Evolutionary conservation across 495 filamentous ascomycete species (phyloP), one percentile per base, ranked within the genome.

Genomic region (Penicillium atrosanguineum): DNA sequence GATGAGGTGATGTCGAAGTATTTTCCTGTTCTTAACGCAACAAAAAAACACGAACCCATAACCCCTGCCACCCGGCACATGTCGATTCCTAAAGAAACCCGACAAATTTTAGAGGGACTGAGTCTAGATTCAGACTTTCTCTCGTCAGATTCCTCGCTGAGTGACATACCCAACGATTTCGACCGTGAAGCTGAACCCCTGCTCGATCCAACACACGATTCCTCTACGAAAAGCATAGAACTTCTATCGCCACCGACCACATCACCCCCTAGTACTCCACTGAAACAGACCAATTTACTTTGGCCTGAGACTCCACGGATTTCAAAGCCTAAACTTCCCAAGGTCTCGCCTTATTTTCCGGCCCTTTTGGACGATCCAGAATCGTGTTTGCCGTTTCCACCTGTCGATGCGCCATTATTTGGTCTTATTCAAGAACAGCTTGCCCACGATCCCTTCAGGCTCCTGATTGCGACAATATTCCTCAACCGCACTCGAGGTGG

Each of bases 341-440:
- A 69, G 39, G 69, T 68, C 45, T 82, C 79, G 0, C 78, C 69
- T 18, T 82, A 78, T 57, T 81, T 82, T 52, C 66, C 70, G 9
- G 60, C 50, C 16, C 29, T 59, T 6, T 67, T 74, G 8, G 69
- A 67, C 6, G 78, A 79, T 16, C 77, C 75, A 19, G 63, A 85
- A 38, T 86, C 88, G 0, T 83, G 79, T 59, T 80, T 88, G 11
- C 86, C 86, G 7, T 88, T 92, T 52, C 89, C 90, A 7, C 78
- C 83, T 0, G 82, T 92, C 37, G 72, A 80, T 21, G 70, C 79
- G 1, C 64, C 76, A 0, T 56, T 62, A 23, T 95, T 95, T 64
- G 91, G 91, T 0, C 76, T 96, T 15, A 81, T 95, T 34, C 91
- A 96, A 71, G 91, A 96, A 71, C 79, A 85, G 54, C 80, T 94